These are phyloP conservation scores for Metroxylon sagu DNA, from an alignment of 176 grass and related monocot genomes.

Conservation along the genomic window DNA sequence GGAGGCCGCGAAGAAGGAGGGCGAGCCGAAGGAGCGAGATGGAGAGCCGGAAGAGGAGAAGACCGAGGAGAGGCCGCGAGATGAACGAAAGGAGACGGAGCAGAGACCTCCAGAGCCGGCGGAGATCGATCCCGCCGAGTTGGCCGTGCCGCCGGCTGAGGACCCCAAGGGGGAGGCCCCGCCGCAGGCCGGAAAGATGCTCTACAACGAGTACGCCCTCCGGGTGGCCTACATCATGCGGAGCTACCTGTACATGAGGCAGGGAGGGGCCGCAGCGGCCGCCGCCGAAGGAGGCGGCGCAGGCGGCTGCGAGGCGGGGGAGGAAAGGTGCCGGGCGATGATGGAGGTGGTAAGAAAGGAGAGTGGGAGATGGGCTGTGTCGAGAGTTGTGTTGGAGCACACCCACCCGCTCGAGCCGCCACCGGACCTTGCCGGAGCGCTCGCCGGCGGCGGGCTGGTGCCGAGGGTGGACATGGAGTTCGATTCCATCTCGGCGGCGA, in stretches of 20 bases:
- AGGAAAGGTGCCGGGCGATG: slow-evolving; percentile 20
- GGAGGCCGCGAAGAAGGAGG: background rate
- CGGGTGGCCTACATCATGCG: slow-evolving; percentile 31
- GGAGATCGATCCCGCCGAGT: too few relatives aligned
- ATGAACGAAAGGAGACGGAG: too few relatives aligned
- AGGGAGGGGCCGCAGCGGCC: background rate
- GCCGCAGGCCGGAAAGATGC: background rate
- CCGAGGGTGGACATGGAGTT: slow-evolving; percentile 39
- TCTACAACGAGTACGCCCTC: slow-evolving; percentile 18
- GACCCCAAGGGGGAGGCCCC: background rate
- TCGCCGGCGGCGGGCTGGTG: slow-evolving; percentile 12
- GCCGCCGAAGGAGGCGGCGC: background rate
- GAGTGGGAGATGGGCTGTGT: slow-evolving; percentile 33
- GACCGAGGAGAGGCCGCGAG: too few relatives aligned
- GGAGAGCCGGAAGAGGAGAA: too few relatives aligned
- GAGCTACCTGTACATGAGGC: slow-evolving; percentile 25
- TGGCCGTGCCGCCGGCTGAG: background rate
- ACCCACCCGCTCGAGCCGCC: slow-evolving; percentile 20
- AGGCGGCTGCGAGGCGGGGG: background rate
- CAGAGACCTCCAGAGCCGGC: too few relatives aligned
- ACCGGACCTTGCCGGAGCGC: slow-evolving; percentile 19
- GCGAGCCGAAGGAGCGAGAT: too few relatives aligned
- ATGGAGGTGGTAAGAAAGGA: slow-evolving; percentile 31
- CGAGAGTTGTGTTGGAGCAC: slow-evolving; percentile 25
- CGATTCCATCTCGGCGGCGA: slow-evolving; percentile 37